Conservation (phyloP, 148 eudicot species). For the Amaranthus palmeri region DNA sequence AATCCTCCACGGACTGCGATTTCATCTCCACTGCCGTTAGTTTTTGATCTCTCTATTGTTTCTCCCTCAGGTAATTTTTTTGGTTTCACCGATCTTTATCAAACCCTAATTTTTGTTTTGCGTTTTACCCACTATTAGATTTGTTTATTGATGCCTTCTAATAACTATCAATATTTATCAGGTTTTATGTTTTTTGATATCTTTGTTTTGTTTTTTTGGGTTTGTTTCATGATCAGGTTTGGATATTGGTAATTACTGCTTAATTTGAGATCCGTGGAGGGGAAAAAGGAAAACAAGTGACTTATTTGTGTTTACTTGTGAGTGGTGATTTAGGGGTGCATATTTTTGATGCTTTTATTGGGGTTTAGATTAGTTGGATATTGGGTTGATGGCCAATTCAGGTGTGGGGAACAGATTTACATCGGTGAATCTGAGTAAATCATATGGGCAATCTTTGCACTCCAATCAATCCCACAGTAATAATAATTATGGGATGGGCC, state of each 20-base stretch:
- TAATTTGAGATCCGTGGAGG: slow-evolving; percentile 21
- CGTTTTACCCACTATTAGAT: neutral
- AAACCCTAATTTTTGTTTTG: slow-evolving; percentile 14
- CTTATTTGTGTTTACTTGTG: neutral
- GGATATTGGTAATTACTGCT: neutral
- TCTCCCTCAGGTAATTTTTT: neutral
- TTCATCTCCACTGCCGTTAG: no score
- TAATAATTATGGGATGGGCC: slow-evolving; percentile 46
- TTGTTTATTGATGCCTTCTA: neutral
- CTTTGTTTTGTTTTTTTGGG: neutral
- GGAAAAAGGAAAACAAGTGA: slow-evolving; percentile 7
- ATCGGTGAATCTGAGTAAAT: slow-evolving; percentile 87
- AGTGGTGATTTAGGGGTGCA: neutral
- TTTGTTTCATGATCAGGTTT: slow-evolving; percentile 31
- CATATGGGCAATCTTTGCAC: slow-evolving; percentile 63
- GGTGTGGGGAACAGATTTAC: slow-evolving; percentile 62
- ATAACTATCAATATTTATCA: neutral
- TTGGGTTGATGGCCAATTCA: slow-evolving; percentile 74
- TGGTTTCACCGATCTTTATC: neutral
- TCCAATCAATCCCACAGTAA: slow-evolving; percentile 28
- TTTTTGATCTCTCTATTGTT: neutral
- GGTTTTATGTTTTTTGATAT: neutral
- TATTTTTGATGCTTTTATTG: slow-evolving; percentile 51
- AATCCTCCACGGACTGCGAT: no score
- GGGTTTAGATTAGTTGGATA: slow-evolving; percentile 29